Base-by-base conservation (phyloP, 495 filamentous ascomycete species). In the Hypoxylon trugodes region DNA sequence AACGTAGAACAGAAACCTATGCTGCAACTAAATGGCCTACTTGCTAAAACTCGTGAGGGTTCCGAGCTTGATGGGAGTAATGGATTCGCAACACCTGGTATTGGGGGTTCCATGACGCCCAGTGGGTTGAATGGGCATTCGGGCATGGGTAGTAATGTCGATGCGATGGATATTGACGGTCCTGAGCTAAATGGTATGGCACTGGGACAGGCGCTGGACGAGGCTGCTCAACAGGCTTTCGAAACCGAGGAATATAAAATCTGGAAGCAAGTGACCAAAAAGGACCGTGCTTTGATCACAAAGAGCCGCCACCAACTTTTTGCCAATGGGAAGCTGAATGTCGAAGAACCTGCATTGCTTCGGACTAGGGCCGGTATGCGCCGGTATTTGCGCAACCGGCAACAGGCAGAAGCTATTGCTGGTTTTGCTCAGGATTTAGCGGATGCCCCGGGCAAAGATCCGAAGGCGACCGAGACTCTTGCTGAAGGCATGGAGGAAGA, bases 201-300 rank as follows among this genome's bases (percentile, higher is more conserved):
- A 2, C 62, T 87, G 16, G 79, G 76, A 24, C 79, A 82, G 43
- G 82, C 81, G 4, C 73, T 84, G 45, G 77, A 77, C 9, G 77
- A 82, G 18, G 81, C 81, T 21, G 81, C 81, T 4, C 81, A 84
- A 30, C 79, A 85, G 61, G 76, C 72, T 2, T 81, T 74, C 43
- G 84, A 97, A 61, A 93, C 97, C 66, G 86, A 91, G 1, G 93
- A 96, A 65, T 96, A 93, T 78, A 96, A 96, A 71, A 90, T 93
- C 35, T 99, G 95, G 95, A 99, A 98, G 79, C 93, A 96, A 73
- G 91, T 97, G 32, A 99, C 95, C 2, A 97, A 97, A 76, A 96
- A 96, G 72, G 93, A 96, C 60, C 87, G 95, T 40, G 95, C 95
- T n/a, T 78, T 90, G 10, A 86, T 94, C 33, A 92, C 95, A 7